phyloP scores from a whole-genome alignment of 768 basidiomycete genomes.

The Cytidiella melzeri region DNA sequence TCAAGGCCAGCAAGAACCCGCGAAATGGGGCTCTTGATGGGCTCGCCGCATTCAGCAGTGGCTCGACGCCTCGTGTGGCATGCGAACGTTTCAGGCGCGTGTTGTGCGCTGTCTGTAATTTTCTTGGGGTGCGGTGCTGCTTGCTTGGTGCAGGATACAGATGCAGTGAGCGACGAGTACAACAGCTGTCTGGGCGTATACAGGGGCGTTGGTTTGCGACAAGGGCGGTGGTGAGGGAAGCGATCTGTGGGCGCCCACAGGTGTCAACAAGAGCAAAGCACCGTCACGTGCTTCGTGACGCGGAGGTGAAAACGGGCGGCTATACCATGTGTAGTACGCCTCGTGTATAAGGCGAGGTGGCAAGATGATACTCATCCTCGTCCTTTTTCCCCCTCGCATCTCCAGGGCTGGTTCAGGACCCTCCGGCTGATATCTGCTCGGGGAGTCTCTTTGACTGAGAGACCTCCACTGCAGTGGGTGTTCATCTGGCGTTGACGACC shows the following conservation, averaged over 20 bases:
- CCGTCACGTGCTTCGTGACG: background rate
- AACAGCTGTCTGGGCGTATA: background rate
- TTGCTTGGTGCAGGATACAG: too few species aligned
- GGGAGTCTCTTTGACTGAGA: constrained; percentile 6
- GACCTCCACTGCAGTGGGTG: constrained; percentile 2
- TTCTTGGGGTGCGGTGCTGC: too few species aligned
- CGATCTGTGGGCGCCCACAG: constrained; percentile 1
- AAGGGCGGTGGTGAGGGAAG: too few species aligned
- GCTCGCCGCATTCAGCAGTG: background rate
- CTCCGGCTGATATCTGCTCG: constrained; percentile 7
- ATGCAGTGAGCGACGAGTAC: background rate
- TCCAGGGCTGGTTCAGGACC: constrained; percentile 6
- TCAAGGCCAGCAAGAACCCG: background rate
- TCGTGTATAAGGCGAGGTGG: constrained; percentile 12
- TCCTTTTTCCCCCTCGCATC: constrained; percentile 2
- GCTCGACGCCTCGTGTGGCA: too few species aligned
- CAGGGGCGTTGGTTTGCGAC: too few species aligned
- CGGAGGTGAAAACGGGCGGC: constrained; percentile 2
- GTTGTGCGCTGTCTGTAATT: too few species aligned
- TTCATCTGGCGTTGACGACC: constrained; percentile 7
- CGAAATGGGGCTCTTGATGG: background rate
- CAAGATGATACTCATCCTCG: constrained; percentile 6
- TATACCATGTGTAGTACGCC: constrained; percentile 8
- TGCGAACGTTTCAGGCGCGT: too few species aligned
- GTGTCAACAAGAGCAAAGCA: background rate